Conservation (phyloP, 805 yeast genomes). For the Dipodascopsis tothii region DNA sequence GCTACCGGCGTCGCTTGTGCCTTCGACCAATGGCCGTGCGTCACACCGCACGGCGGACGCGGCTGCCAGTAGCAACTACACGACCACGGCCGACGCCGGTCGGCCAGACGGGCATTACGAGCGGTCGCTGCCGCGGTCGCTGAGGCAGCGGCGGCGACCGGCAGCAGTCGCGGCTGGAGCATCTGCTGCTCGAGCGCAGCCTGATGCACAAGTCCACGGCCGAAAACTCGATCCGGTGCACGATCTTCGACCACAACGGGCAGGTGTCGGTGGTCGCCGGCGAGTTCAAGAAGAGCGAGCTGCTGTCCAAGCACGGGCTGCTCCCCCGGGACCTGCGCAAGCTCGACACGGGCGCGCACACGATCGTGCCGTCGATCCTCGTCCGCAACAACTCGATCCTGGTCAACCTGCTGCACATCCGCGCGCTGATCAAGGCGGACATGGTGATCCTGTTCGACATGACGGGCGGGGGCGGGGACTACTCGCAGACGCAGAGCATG, state of each 20-base stretch:
- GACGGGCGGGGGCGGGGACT: slow-evolving; percentile 38
- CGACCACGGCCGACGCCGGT: too few relatives aligned
- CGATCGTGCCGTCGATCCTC: slow-evolving; percentile 82
- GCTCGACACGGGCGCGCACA: slow-evolving; percentile 70
- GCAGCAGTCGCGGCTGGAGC: slow-evolving; percentile 3
- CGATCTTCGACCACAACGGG: slow-evolving; percentile 68
- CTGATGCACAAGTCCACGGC: slow-evolving; percentile 12
- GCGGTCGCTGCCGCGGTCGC: too few relatives aligned
- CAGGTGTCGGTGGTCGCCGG: slow-evolving; percentile 60
- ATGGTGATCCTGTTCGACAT: slow-evolving; percentile 79
- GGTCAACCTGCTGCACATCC: slow-evolving; percentile 76
- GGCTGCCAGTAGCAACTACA: too few relatives aligned
- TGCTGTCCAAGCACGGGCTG: slow-evolving; percentile 66
- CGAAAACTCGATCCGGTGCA: slow-evolving; percentile 41
- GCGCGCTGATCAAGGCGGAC: slow-evolving; percentile 79
- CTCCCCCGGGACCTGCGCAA: slow-evolving; percentile 87
- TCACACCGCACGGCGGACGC: too few relatives aligned
- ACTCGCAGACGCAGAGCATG: slow-evolving; percentile 60
- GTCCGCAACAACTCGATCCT: slow-evolving; percentile 71
- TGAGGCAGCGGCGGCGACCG: too few relatives aligned
- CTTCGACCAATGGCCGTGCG: too few relatives aligned
- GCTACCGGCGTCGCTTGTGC: too few relatives aligned
- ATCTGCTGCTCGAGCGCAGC: slow-evolving; percentile 16
- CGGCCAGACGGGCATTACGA: too few relatives aligned
- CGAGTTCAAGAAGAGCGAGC: slow-evolving; percentile 64